Evolutionary conservation across 202 grass and related monocot species (phyloP).

Genomic region (Musa balbisiana): DNA sequence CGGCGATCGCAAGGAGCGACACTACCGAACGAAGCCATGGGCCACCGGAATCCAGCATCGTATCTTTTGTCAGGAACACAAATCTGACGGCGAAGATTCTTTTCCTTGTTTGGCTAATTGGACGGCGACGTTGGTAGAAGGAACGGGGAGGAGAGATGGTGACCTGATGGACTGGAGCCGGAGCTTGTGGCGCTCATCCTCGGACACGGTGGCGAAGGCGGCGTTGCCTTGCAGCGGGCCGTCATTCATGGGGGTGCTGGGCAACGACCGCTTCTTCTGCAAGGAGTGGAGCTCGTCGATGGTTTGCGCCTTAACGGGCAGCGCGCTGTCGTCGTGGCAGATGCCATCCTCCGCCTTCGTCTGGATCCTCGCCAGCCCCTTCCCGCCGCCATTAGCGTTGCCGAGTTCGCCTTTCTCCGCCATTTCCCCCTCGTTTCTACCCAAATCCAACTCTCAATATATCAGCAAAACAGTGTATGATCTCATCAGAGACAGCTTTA

Average conservation of each 20-base stretch:
- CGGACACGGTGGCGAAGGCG: slow-evolving; percentile 44
- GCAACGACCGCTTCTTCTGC: slow-evolving; percentile 81
- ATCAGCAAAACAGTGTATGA: too few species aligned
- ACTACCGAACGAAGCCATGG: too few species aligned
- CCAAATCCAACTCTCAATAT: too few species aligned
- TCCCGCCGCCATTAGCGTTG: slow-evolving; percentile 11
- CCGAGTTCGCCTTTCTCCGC: slow-evolving; percentile 20
- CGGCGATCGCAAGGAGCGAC: too few species aligned
- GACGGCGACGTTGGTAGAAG: neutral
- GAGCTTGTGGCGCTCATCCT: slow-evolving; percentile 67
- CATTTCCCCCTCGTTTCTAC: neutral
- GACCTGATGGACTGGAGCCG: slow-evolving; percentile 97
- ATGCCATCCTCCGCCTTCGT: slow-evolving; percentile 53
- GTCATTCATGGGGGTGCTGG: slow-evolving; percentile 80
- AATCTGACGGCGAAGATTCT: too few species aligned
- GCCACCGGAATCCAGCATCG: too few species aligned
- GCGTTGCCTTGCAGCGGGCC: slow-evolving; percentile 25
- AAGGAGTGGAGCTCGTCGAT: slow-evolving; percentile 98
- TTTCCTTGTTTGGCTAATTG: too few species aligned
- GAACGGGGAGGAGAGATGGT: neutral
- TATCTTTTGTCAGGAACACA: too few species aligned
- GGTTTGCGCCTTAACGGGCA: slow-evolving; percentile 75
- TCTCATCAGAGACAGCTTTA: too few species aligned
- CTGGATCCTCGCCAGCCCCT: slow-evolving; percentile 37
- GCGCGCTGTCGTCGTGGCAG: slow-evolving; percentile 91